These are phyloP conservation scores for Fomitopsis palustris DNA, from an alignment of 1,284 basidiomycete genomes.

Conservation along the genomic window DNA sequence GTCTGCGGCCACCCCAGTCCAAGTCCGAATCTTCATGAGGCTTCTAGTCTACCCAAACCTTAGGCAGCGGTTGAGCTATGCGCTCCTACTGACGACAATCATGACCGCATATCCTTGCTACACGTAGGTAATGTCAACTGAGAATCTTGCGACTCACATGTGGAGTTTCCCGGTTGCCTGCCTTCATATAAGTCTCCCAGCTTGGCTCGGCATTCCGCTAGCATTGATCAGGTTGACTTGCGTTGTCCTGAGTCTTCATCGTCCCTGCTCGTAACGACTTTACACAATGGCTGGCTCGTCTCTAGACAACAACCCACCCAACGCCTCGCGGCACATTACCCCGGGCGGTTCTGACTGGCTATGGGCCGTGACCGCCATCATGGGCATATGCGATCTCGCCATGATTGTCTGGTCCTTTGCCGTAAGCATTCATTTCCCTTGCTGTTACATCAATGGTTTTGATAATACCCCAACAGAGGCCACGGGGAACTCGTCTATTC, in stretches of 20 bases:
- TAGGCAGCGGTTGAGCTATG: neutral
- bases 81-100: neutral
- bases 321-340: slow-evolving; percentile 37
- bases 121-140: neutral
- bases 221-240: neutral
- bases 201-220: neutral
- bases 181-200: neutral
- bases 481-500: slow-evolving; percentile 41
- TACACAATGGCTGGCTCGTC: slow-evolving; percentile 14
- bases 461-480: slow-evolving; percentile 23
- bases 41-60: neutral
- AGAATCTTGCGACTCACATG: neutral
- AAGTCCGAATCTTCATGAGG: neutral
- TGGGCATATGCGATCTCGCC: slow-evolving; percentile 37
- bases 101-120: neutral
- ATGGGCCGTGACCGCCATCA: slow-evolving; percentile 52
- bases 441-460: neutral
- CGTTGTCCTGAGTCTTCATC: neutral
- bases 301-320: slow-evolving; percentile 35
- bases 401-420: slow-evolving; percentile 38
- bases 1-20: too few species aligned
- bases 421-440: slow-evolving; percentile 16
- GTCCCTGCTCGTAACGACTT: slow-evolving; percentile 2
- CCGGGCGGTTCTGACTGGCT: slow-evolving; percentile 46
- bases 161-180: neutral